These are phyloP conservation scores for Thermomyces lanuginosus DNA, from an alignment of 2,329 filamentous ascomycete genomes.

Conservation along the genomic window DNA sequence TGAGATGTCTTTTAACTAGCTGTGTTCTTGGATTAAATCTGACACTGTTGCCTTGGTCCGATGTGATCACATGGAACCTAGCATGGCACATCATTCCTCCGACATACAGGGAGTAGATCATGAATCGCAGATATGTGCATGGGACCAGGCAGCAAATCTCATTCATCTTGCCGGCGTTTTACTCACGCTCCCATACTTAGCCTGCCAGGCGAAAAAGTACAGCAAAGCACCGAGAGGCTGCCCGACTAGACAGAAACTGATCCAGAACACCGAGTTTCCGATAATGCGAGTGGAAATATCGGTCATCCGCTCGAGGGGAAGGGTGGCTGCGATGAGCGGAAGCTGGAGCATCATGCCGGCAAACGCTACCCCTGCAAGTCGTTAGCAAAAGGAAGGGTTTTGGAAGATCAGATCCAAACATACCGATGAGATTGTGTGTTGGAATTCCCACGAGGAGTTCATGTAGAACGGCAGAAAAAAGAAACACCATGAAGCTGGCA, in stretches of 20 bases:
- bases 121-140: conserved; percentile 3
- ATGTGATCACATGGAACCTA: no score
- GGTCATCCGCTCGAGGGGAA: conserved; percentile 61
- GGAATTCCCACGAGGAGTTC: conserved; percentile 86
- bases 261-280: conserved; percentile 91
- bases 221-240: conserved; percentile 82
- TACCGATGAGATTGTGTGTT: conserved; percentile 83
- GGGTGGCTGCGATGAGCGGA: conserved; percentile 68
- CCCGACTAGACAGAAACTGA: conserved; percentile 86
- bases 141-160: conserved; percentile 3
- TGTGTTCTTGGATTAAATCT: no score
- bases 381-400: background rate
- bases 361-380: conserved; percentile 61
- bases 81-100: background rate
- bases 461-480: conserved; percentile 75
- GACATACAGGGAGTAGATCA: conserved; percentile 4
- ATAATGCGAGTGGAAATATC: conserved; percentile 60
- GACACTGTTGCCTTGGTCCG: no score
- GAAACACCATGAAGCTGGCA: conserved; percentile 70
- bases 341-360: conserved; percentile 86
- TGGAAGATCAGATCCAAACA: conserved; percentile 10
- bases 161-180: conserved; percentile 12
- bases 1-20: no score
- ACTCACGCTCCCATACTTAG: conserved; percentile 78
- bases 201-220: conserved; percentile 98